phyloP scores from a whole-genome alignment of 2,329 filamentous ascomycete species.

The Elsinoe batatas region DNA sequence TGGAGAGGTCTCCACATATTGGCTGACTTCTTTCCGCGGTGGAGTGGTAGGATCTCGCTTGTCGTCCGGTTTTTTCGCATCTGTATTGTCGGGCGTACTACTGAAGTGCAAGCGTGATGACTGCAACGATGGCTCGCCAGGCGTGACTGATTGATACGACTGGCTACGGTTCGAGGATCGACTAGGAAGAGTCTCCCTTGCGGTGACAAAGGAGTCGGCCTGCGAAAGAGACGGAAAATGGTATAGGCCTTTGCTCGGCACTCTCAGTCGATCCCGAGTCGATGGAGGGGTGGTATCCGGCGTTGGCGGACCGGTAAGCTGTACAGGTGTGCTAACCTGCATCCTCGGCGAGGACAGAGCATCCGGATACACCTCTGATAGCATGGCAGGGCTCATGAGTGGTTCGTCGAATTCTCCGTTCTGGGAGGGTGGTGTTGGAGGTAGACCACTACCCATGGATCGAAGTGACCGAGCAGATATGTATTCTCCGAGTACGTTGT shows the following conservation, averaged over 20 bases:
- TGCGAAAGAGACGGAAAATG: conserved; percentile 29
- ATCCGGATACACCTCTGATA: conserved; percentile 27
- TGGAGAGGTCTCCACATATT: neutral
- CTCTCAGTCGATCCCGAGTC: conserved; percentile 17
- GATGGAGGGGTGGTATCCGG: conserved; percentile 28
- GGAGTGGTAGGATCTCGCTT: conserved; percentile 6
- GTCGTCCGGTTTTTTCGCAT: conserved; percentile 3
- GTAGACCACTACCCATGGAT: conserved; percentile 25
- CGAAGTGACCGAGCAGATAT: conserved; percentile 2
- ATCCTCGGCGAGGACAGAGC: conserved; percentile 30
- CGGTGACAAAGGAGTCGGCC: conserved; percentile 39
- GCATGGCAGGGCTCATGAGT: conserved; percentile 22
- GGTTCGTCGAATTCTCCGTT: conserved; percentile 18
- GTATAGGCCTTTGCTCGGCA: conserved; percentile 18
- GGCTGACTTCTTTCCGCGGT: neutral
- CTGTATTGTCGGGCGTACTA: neutral
- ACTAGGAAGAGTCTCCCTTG: conserved; percentile 31
- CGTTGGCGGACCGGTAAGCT: conserved; percentile 28
- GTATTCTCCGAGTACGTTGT: neutral
- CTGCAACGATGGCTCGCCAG: neutral
- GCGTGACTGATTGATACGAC: neutral
- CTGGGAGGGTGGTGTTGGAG: conserved; percentile 36
- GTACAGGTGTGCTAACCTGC: conserved; percentile 34
- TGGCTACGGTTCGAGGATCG: conserved; percentile 25
- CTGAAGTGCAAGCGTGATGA: conserved; percentile 2